Percentiles rank a stretch among this genome's conserved stretches.
phyloP scores from a whole-genome alignment of 1,139 yeast genomes.

The Saccharomyces pastorianus region DNA sequence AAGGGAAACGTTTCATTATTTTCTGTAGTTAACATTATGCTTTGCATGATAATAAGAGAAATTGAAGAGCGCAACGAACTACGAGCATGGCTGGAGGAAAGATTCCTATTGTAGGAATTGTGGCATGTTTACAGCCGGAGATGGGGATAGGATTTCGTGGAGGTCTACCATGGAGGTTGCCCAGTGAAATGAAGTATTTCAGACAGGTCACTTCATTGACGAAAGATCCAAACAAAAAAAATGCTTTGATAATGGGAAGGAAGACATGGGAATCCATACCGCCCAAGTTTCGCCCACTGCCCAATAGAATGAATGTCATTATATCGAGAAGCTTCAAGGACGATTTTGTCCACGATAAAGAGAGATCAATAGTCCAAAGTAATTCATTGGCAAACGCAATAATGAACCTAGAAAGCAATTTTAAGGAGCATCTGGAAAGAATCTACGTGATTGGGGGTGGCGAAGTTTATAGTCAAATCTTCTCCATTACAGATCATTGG shows the following conservation, averaged over 20 bases:
- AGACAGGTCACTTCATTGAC: slow-evolving; percentile 54
- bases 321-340: slow-evolving; percentile 45
- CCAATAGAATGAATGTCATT: slow-evolving; percentile 65
- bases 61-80: background rate
- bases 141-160: slow-evolving; percentile 84
- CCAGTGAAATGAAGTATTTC: slow-evolving; percentile 80
- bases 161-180: slow-evolving; percentile 77
- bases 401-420: background rate
- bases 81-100: slow-evolving; percentile 4
- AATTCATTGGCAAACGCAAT: slow-evolving; percentile 3
- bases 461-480: slow-evolving; percentile 60
- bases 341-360: slow-evolving; percentile 19
- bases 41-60: background rate
- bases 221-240: slow-evolving; percentile 34
- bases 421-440: slow-evolving; percentile 35
- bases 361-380: slow-evolving; percentile 6
- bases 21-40: background rate
- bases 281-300: slow-evolving; percentile 69
- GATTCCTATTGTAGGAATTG: slow-evolving; percentile 50
- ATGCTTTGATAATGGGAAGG: slow-evolving; percentile 93
- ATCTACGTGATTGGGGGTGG: slow-evolving; percentile 91
- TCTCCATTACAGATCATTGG: slow-evolving; percentile 46
- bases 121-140: slow-evolving; percentile 76
- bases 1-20: background rate
- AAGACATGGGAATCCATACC: slow-evolving; percentile 97